A percentile compares a stretch with the other conserved stretches of the same genome.
Evolutionary conservation across 768 basidiomycete species (phyloP).

Genomic region (Trametes cubensis): DNA sequence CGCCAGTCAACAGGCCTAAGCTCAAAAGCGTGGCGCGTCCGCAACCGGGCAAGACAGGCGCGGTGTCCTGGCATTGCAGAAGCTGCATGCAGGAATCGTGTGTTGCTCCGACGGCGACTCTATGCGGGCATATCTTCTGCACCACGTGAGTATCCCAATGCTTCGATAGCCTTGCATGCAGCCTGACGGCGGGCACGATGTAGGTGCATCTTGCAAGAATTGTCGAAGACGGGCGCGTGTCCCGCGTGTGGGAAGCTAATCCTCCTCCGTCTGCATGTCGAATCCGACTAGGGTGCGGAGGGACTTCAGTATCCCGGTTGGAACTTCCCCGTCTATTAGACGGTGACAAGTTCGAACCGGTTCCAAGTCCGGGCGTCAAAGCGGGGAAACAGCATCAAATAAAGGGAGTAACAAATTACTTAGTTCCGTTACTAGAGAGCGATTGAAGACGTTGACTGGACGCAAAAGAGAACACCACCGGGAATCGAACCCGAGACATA

Average conservation of each 20-base stretch:
- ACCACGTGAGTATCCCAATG: slow-evolving; percentile 21
- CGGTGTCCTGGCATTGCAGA: slow-evolving; percentile 29
- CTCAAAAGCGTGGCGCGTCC: not conserved
- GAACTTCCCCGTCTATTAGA: too few relatives aligned
- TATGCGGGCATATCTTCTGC: slow-evolving; percentile 37
- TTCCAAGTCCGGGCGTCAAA: too few relatives aligned
- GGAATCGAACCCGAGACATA: too few relatives aligned
- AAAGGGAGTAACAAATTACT: too few relatives aligned
- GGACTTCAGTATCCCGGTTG: too few relatives aligned
- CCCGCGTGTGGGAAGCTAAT: slow-evolving; percentile 29
- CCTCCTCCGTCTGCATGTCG: slow-evolving; percentile 28
- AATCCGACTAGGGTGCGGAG: slow-evolving; percentile 17
- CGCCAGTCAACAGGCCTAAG: slow-evolving; percentile 5
- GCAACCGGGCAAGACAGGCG: not conserved
- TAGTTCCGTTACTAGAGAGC: too few relatives aligned
- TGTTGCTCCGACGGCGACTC: slow-evolving; percentile 29
- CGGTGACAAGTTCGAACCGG: too few relatives aligned
- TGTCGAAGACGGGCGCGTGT: slow-evolving; percentile 24
- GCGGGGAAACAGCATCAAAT: too few relatives aligned
- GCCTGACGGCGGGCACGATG: not conserved
- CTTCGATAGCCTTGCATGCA: not conserved
- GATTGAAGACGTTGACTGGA: too few relatives aligned
- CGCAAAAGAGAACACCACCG: too few relatives aligned
- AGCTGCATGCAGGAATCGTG: slow-evolving; percentile 30
- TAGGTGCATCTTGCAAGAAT: slow-evolving; percentile 31